Percentiles rank a stretch among this genome's conserved stretches.
Conservation (phyloP, 129 eudicot genomes). For the Centella asiatica region DNA sequence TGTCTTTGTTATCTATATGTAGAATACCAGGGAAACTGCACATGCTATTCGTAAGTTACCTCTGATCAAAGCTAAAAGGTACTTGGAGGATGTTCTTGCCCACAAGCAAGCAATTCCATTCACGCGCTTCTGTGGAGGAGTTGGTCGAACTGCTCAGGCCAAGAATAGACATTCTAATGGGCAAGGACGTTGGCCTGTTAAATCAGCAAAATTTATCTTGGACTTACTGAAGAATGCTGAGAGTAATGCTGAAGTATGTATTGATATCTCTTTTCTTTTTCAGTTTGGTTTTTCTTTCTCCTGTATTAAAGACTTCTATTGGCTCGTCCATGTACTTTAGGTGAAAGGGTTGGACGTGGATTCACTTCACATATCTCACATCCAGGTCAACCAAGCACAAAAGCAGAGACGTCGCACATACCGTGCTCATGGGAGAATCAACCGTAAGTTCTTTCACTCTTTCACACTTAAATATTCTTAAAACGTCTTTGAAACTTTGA, state of each 20-base stretch:
- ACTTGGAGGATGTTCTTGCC: constrained; percentile 47
- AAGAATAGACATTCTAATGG: constrained; percentile 54
- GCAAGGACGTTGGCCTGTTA: constrained; percentile 61
- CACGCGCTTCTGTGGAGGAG: constrained; percentile 48
- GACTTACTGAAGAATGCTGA: constrained; percentile 56
- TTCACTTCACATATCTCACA: constrained; percentile 54
- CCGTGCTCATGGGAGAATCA: constrained; percentile 63
- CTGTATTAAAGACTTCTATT: background rate
- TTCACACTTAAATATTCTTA: background rate
- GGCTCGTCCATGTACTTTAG: background rate
- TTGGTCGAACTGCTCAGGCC: constrained; percentile 60
- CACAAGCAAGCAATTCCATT: constrained; percentile 61
- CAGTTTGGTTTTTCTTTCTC: background rate
- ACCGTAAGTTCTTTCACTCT: constrained; percentile 31
- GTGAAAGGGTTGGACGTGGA: constrained; percentile 30
- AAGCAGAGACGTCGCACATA: constrained; percentile 57
- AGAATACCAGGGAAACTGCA: constrained; percentile 59
- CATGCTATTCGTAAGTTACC: constrained; percentile 44
- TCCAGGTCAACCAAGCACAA: constrained; percentile 59
- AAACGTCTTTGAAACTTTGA: background rate
- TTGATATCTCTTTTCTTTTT: background rate
- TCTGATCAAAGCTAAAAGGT: constrained; percentile 46
- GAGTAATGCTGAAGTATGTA: constrained; percentile 51
- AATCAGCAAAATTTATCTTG: constrained; percentile 44
- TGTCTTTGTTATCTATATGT: background rate